Percentiles rank a stretch among this genome's conserved stretches.
These are phyloP conservation scores for Talaromyces islandicus DNA, from an alignment of 2,329 filamentous ascomycete species.

Conservation along the genomic window DNA sequence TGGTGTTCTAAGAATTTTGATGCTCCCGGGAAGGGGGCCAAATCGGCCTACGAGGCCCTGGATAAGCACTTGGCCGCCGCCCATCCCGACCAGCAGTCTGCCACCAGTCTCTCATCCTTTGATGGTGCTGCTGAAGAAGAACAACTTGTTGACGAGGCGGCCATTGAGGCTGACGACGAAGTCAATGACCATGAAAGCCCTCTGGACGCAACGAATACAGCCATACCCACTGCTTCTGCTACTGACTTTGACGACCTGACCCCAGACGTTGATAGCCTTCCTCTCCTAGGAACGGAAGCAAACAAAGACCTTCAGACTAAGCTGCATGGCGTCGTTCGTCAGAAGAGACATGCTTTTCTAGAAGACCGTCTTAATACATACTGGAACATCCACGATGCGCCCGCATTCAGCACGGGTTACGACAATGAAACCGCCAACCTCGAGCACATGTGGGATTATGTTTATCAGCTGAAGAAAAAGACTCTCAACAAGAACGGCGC, in stretches of 20 bases:
- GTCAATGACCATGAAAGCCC: slow-evolving; percentile 12
- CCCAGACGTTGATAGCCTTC: slow-evolving; percentile 14
- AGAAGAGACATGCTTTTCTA: slow-evolving; percentile 18
- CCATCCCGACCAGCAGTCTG: slow-evolving; percentile 25
- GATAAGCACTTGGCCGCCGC: slow-evolving; percentile 27
- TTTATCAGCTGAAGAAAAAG: slow-evolving; percentile 23
- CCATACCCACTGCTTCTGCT: slow-evolving; percentile 8
- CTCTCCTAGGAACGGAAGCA: not conserved
- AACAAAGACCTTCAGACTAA: slow-evolving; percentile 13
- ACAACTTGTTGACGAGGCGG: slow-evolving; percentile 1
- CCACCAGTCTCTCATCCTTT: slow-evolving; percentile 20
- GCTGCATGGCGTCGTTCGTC: slow-evolving; percentile 17
- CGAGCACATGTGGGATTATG: slow-evolving; percentile 25
- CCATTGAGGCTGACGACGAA: slow-evolving; percentile 12
- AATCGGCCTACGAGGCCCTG: slow-evolving; percentile 23
- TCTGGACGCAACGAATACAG: not conserved
- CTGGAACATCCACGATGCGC: slow-evolving; percentile 33
- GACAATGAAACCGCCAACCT: slow-evolving; percentile 24
- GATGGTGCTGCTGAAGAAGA: slow-evolving; percentile 18
- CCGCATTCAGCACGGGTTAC: slow-evolving; percentile 28
- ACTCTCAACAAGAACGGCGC: slow-evolving; percentile 23
- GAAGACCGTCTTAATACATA: slow-evolving; percentile 26
- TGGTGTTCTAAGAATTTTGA: slow-evolving; percentile 32
- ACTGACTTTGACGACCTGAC: slow-evolving; percentile 13
- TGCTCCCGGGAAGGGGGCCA: slow-evolving; percentile 17